Conservation (phyloP, 208 protist genomes). For the Kentomonas sorsogonicus region DNA sequence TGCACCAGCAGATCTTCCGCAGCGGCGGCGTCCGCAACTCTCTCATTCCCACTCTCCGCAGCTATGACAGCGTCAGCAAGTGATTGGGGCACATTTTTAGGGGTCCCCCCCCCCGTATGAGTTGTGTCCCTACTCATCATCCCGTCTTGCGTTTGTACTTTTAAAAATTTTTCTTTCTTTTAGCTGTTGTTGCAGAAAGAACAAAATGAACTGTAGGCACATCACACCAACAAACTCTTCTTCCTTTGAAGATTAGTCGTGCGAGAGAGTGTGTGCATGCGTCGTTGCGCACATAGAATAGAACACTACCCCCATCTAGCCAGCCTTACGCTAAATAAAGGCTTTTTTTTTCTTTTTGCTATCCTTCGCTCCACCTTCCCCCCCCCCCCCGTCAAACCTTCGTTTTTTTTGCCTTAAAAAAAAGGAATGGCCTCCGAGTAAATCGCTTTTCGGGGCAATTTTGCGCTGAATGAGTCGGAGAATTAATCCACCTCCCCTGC, state of each 20-base stretch:
- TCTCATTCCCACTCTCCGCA: conserved; percentile 73
- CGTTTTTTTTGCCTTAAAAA: neutral
- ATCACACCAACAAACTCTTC: conserved; percentile 6
- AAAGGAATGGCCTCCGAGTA: too few relatives aligned
- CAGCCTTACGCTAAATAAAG: too few relatives aligned
- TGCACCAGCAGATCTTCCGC: conserved; percentile 87
- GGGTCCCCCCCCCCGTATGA: too few relatives aligned
- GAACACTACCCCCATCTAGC: too few relatives aligned
- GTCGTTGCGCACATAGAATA: neutral
- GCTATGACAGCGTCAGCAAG: conserved; percentile 81
- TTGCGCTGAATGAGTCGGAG: too few relatives aligned
- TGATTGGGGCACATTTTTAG: conserved; percentile 15
- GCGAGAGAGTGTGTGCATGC: neutral
- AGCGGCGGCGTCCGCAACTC: conserved; percentile 66
- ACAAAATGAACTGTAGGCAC: conserved; percentile 5
- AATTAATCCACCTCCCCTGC: neutral
- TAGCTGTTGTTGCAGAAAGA: neutral
- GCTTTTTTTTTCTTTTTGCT: neutral
- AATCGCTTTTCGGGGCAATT: too few relatives aligned
- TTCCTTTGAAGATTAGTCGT: conserved; percentile 8
- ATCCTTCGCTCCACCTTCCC: neutral
- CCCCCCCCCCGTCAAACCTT: neutral
- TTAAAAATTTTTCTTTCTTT: neutral
- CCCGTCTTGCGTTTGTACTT: conserved; percentile 1
- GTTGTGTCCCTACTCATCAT: too few relatives aligned